These are phyloP conservation scores for Podaxis mareebaensis DNA, from an alignment of 768 basidiomycete genomes.

Conservation along the genomic window DNA sequence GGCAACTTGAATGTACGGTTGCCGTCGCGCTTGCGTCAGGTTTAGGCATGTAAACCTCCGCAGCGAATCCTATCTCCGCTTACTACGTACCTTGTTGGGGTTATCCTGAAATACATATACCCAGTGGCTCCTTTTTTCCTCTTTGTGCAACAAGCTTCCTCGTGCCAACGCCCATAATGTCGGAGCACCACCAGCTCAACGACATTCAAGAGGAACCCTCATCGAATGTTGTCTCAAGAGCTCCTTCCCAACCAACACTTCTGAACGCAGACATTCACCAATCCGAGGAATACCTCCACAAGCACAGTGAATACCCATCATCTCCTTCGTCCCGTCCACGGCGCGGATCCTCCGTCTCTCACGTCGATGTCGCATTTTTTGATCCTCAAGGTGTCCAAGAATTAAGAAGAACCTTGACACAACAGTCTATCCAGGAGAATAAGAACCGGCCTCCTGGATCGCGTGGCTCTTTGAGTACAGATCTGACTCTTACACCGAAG, in stretches of 20 bases:
- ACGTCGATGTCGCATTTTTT: constrained; percentile 51
- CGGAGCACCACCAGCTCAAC: constrained; percentile 7
- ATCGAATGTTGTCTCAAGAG: constrained; percentile 2
- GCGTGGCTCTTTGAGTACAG: background rate
- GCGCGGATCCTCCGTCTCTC: constrained; percentile 28
- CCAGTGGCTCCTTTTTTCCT: background rate
- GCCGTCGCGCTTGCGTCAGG: background rate
- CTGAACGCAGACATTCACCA: background rate
- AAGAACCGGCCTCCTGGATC: background rate
- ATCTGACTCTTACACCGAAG: constrained; percentile 24
- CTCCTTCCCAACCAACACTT: background rate
- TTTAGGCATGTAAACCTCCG: background rate
- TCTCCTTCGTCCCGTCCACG: constrained; percentile 8
- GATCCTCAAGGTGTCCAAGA: constrained; percentile 53
- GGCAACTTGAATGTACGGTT: background rate
- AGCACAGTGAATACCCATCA: background rate
- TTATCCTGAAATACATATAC: background rate
- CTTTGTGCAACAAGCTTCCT: background rate
- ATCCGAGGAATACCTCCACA: background rate
- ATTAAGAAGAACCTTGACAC: constrained; percentile 40
- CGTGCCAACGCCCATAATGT: background rate
- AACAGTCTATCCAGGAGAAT: constrained; percentile 19
- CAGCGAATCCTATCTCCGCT: no score
- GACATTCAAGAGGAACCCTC: constrained; percentile 16
- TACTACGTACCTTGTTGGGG: background rate